Evolutionary conservation across 2,329 filamentous ascomycete genomes (phyloP), one percentile per base, ranked within the genome.

Genomic region (Colletotrichum echinochloae): DNA sequence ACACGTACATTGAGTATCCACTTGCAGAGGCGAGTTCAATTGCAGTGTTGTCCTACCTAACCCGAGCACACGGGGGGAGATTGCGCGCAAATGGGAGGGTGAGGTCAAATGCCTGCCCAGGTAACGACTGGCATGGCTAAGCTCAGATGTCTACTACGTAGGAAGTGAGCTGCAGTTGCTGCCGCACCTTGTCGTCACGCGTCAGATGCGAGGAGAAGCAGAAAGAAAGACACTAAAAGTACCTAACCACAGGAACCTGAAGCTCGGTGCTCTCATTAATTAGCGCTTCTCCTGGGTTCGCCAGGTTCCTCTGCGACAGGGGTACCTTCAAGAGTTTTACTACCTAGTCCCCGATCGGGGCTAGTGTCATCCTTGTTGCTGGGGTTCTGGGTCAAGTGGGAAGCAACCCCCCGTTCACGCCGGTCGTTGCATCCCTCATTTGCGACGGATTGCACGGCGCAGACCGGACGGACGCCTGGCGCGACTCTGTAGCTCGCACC

Each of bases 221-320:
- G 52, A 55, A 60, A 39, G 62, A 60, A 60, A 55, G 41, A 51
- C 48, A 56, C 39, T 28, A 48, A 65, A 48, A 37, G 18, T 28
- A n/a, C n/a, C n/a, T n/a, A 37, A 54, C 18, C 37, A 51, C 46
- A 60, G 41, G 35, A 70, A 57, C 35, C 57, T 67, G 67, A 67
- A 67, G 67, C 67, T 63, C 57, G 67, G 67, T 62, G 57, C 66
- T 65, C 59, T 59, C 16, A 30, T 48, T 71, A 71, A 30, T 48
- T 71, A 71, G 64, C 65, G 57, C 52, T 35, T 52, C 51, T 46
- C 44, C 48, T 59, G 28, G 64, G 67, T 62, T 67, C 52, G 64
- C 51, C 52, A 62, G 59, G 57, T 70, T 70, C 55, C 51, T 41
- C 46, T 70, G 67, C 46, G 37, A 71, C 68, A 71, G 68, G 68